phyloP scores from a whole-genome alignment of 352 stramenopile species.

The Phytopythium oedochilum region DNA sequence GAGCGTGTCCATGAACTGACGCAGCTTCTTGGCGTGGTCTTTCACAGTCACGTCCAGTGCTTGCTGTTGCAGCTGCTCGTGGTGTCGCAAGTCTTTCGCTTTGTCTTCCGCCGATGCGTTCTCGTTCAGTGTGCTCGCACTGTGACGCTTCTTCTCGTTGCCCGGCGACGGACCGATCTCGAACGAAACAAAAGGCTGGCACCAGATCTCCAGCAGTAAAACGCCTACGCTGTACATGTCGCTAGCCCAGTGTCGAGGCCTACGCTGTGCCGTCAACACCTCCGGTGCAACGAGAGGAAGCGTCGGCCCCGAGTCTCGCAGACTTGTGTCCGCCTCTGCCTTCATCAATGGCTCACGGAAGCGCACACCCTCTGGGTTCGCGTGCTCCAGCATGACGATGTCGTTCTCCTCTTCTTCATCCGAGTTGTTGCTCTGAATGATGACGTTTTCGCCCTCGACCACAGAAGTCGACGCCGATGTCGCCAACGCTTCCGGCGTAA shows the following conservation, averaged over 20 bases:
- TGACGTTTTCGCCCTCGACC: conserved; percentile 22
- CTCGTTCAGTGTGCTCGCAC: not conserved
- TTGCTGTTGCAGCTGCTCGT: conserved; percentile 2
- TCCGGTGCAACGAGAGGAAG: conserved; percentile 46
- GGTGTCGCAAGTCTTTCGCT: conserved; percentile 7
- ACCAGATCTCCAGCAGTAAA: conserved; percentile 54
- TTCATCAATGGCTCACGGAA: conserved; percentile 23
- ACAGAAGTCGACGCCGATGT: conserved; percentile 10
- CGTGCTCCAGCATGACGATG: conserved; percentile 8
- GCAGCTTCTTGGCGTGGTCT: conserved; percentile 32
- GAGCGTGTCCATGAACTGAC: conserved; percentile 47
- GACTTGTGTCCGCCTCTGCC: not conserved
- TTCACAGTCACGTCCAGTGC: not conserved
- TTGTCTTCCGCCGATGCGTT: conserved; percentile 19
- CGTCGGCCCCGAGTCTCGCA: conserved; percentile 11
- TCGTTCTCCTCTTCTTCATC: conserved; percentile 22
- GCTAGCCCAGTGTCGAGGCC: conserved; percentile 23
- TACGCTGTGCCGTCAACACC: conserved; percentile 22
- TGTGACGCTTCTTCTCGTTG: not conserved
- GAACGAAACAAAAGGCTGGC: conserved; percentile 36
- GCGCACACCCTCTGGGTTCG: conserved; percentile 24
- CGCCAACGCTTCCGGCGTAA: conserved; percentile 11
- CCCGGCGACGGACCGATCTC: conserved; percentile 12
- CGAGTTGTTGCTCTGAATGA: conserved; percentile 6
- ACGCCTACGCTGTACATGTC: conserved; percentile 64